Evolutionary conservation across 1,284 basidiomycete species (phyloP), one percentile per base, ranked within the genome.

Genomic region (Malassezia equina): DNA sequence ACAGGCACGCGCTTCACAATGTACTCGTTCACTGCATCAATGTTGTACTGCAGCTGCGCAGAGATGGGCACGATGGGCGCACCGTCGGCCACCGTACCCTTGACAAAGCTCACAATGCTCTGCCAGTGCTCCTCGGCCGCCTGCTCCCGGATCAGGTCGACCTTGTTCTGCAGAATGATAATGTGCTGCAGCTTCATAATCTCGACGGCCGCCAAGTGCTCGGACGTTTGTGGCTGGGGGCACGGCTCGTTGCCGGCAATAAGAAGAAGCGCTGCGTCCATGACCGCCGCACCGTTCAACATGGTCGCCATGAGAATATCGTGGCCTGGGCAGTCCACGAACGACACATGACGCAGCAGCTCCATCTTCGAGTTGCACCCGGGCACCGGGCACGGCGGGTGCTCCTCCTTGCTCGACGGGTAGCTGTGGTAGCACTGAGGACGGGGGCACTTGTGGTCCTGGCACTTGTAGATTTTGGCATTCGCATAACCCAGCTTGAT

Each of bases 131-230:
- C 71, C 55, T 71, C 68, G 24, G 71, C 71, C 7, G 67, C 66
- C 55, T 63, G 58, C 52, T 73, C 69, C 32, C 71, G 67, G 58
- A 74, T 73, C 33, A 74, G 55, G 52, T 74, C 71, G 58, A 74
- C 71, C 66, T 74, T 74, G 66, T 74, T 74, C 51, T 96, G 94
- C 44, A 98, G 78, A 63, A 96, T 96, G 77, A 98, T 91, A 75
- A 98, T 94, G 76, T 98, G 86, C 75, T 95, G 84, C 61, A 96
- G 81, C 78, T 94, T 93, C 90, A 98, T 98, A 77, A 98, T 96
- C 77, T 98, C 93, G 52, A 98, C 89, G 4, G 94, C 93, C 28
- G 94, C 94, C 56, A 98, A 78, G 80, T 98, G 94, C 77, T 98
- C 94, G 15, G 88, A 90, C 13, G 94, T 98, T 78, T 98, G 94